Evolutionary conservation across 202 grass and related monocot genomes (phyloP).

Genomic region (Setaria italica): DNA sequence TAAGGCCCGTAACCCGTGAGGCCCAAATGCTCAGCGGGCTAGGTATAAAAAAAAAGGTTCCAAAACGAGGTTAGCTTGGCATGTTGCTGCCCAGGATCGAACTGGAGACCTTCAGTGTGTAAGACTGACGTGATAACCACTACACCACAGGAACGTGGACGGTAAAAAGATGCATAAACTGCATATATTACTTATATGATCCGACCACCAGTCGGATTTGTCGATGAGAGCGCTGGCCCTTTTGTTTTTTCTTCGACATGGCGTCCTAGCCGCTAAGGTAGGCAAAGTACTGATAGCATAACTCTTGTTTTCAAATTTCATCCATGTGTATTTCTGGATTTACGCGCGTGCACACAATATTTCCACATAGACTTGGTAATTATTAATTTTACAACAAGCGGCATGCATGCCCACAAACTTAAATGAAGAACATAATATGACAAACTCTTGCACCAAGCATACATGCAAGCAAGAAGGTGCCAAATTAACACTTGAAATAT

Average conservation of each 20-base stretch:
- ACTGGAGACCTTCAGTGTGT: constrained; percentile 73
- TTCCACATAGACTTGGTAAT: not conserved
- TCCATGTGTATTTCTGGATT: not conserved
- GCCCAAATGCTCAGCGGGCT: too few species aligned
- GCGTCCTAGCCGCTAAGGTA: too few species aligned
- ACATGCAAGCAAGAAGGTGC: not conserved
- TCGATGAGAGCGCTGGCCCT: too few species aligned
- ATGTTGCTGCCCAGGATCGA: constrained; percentile 52
- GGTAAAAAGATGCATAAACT: rapidly evolving
- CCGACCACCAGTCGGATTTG: too few species aligned
- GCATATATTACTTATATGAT: too few species aligned
- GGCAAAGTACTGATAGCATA: too few species aligned
- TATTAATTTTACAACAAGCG: not conserved
- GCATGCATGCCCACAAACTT: not conserved
- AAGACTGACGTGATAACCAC: constrained; percentile 79
- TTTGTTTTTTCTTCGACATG: too few species aligned
- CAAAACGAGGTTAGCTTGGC: too few species aligned
- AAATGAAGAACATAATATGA: not conserved
- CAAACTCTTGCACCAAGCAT: too few species aligned
- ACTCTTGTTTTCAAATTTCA: not conserved
- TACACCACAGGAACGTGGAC: constrained; percentile 25
- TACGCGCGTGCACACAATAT: not conserved
- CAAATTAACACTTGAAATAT: not conserved
- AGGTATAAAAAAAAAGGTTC: too few species aligned
- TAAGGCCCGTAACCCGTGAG: too few species aligned